Base-by-base conservation (phyloP, 106 monocot genomes). In the Cymbidium sinense region DNA sequence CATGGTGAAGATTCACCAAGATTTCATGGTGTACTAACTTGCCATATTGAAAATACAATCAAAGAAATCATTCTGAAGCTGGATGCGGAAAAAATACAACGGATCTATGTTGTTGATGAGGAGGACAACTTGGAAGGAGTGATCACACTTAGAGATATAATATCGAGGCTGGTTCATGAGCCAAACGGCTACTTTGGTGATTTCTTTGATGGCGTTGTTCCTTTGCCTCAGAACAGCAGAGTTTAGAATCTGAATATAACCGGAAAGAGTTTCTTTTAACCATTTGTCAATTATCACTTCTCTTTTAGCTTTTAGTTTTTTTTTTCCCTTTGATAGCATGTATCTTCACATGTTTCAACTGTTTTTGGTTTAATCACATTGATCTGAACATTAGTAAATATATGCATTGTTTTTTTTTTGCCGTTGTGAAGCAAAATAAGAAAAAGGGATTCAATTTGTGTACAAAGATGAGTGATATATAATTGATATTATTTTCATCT, bases 131-230 rank as follows among this genome's bases (percentile, higher is more conserved):
- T 96, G 71, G 88, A 85, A 74, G 96, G 93, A 8, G 89, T 96
- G 37, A 82, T 96, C 50, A 96, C 96, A 10, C 90, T 96, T 25
- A 81, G 96, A 71, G 96, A 96, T 35, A 94, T 96, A 79, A 96
- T 96, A 65, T 93, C 96, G 27, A 91, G 82, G 81, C 78, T 94
- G 31, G 96, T 96, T 41, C 93, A 96, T 29, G 93, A 96, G 82
- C 96, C 96, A 0, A 89, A 83, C 11, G 89, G 90, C 36, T 96
- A 96, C 77, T 96, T 96, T 54, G 96, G 96, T 41, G 93, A 96
- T 85, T 96, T 96, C 86, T 96, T 96, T 50, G 91, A 96, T 82
- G 95, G 95, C 0, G 91, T 95, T 33, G 88, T 95, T 78, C 95
- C 95, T 8, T 55, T 95, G 52, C 95, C 95, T 35, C 55, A 86